phyloP scores from a whole-genome alignment of 257 asterid species.

The Nicotiana noctiflora region DNA sequence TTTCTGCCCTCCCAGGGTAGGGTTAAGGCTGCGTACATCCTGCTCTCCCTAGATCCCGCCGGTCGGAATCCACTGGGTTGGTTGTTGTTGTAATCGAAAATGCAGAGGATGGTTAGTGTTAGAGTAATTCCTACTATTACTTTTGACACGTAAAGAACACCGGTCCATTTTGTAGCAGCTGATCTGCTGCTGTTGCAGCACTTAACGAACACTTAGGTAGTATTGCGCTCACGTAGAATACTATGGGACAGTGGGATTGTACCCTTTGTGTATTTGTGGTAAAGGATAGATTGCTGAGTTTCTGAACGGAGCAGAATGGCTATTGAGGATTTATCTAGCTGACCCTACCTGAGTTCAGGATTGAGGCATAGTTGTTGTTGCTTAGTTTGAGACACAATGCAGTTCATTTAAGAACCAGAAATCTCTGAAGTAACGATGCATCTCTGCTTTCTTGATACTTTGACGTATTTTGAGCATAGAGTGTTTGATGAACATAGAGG shows the following conservation, averaged over 20 bases:
- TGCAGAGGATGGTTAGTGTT: no score
- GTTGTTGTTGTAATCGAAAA: no score
- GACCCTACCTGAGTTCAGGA: not conserved
- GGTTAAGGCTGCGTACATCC: no score
- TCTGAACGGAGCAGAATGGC: not conserved
- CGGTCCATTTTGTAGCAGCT: no score
- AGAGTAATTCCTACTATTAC: not conserved
- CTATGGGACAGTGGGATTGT: no score
- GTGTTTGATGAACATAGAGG: not conserved
- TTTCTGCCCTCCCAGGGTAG: no score
- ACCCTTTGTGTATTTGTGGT: not conserved
- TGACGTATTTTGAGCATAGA: not conserved
- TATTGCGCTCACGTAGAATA: no score
- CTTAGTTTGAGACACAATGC: not conserved
- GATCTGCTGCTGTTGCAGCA: no score
- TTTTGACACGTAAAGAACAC: not conserved
- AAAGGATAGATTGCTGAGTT: not conserved
- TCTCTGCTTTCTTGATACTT: not conserved
- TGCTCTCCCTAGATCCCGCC: no score
- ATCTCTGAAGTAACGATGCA: not conserved
- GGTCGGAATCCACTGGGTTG: no score
- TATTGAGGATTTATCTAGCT: not conserved
- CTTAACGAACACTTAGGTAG: no score
- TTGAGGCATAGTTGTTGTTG: not conserved
- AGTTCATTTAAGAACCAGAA: not conserved